A percentile compares a stretch with the other conserved stretches of the same genome.
Evolutionary conservation across 2,329 filamentous ascomycete species (phyloP).

Genomic region (Aureobasidium sp.): DNA sequence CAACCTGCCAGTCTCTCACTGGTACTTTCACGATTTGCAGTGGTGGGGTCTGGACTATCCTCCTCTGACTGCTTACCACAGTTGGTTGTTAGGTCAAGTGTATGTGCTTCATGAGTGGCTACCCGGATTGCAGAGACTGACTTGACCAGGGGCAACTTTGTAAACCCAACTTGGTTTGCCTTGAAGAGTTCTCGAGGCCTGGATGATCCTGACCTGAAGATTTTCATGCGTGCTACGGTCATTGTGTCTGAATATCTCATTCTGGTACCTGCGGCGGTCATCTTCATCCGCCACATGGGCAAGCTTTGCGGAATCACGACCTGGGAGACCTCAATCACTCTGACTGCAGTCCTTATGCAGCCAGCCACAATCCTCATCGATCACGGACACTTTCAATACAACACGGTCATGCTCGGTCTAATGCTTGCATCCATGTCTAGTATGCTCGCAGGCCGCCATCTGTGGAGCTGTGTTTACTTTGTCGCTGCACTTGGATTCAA

Average conservation of each 20-base stretch:
- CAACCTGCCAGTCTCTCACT: slow-evolving; percentile 81
- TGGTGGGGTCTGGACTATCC: slow-evolving; percentile 99
- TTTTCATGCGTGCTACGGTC: slow-evolving; percentile 93
- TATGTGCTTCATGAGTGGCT: slow-evolving; percentile 32
- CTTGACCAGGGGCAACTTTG: slow-evolving; percentile 54
- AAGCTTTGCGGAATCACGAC: slow-evolving; percentile 67
- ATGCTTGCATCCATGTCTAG: slow-evolving; percentile 81
- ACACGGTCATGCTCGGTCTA: slow-evolving; percentile 95
- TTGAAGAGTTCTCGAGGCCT: slow-evolving; percentile 74
- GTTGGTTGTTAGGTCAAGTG: slow-evolving; percentile 86
- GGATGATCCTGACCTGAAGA: slow-evolving; percentile 72
- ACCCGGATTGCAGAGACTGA: slow-evolving; percentile 18
- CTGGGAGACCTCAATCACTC: slow-evolving; percentile 77
- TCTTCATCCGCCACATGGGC: slow-evolving; percentile 78
- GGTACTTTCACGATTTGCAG: slow-evolving; percentile 94
- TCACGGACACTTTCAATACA: slow-evolving; percentile 96
- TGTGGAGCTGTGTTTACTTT: slow-evolving; percentile 91
- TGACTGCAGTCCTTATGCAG: slow-evolving; percentile 88
- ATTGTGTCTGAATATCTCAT: slow-evolving; percentile 84
- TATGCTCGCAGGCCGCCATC: slow-evolving; percentile 72
- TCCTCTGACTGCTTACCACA: slow-evolving; percentile 95
- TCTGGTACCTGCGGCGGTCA: slow-evolving; percentile 76
- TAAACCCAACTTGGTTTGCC: slow-evolving; percentile 82
- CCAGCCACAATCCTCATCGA: slow-evolving; percentile 86
- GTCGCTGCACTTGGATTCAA: slow-evolving; percentile 94